phyloP scores from a whole-genome alignment of 1,284 basidiomycete genomes.

The Microbotryomycetes sp. region DNA sequence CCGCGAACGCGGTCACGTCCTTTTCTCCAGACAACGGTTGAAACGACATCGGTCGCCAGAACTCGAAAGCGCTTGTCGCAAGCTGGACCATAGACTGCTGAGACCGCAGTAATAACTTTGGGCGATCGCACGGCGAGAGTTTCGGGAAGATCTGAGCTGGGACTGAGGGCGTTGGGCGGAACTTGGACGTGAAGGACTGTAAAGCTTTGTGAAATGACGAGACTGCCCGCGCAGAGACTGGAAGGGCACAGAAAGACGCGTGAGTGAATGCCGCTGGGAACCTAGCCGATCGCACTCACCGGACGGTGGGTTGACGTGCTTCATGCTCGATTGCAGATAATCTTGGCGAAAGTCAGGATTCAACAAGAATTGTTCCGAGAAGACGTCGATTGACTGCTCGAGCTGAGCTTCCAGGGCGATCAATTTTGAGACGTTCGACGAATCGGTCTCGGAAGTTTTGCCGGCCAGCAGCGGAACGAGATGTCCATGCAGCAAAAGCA shows the following conservation, averaged over 20 bases:
- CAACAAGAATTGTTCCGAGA: conserved; percentile 10
- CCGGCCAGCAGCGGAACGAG: too few relatives aligned
- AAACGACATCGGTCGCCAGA: conserved; percentile 74
- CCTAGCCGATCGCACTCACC: too few relatives aligned
- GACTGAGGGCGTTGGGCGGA: background rate
- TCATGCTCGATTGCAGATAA: too few relatives aligned
- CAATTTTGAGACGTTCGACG: too few relatives aligned
- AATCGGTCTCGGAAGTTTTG: too few relatives aligned
- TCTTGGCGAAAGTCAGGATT: conserved; percentile 13
- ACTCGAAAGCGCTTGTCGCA: conserved; percentile 57
- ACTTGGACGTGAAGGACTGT: background rate
- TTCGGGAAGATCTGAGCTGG: background rate
- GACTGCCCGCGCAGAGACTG: background rate
- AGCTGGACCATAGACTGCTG: conserved; percentile 52
- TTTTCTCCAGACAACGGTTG: conserved; percentile 61
- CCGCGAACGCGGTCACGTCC: conserved; percentile 56
- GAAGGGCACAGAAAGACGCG: too few relatives aligned
- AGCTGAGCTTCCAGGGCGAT: conserved; percentile 2
- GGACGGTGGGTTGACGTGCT: too few relatives aligned
- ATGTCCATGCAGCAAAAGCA: conserved; percentile 1
- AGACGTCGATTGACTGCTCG: background rate
- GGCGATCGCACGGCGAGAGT: conserved; percentile 9
- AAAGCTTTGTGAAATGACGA: background rate
- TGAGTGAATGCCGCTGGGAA: too few relatives aligned
- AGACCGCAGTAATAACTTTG: conserved; percentile 12